A percentile compares a stretch with the other conserved stretches of the same genome.
These are phyloP conservation scores for Mucuna pruriens DNA, from an alignment of 306 rosid genomes.

Conservation along the genomic window DNA sequence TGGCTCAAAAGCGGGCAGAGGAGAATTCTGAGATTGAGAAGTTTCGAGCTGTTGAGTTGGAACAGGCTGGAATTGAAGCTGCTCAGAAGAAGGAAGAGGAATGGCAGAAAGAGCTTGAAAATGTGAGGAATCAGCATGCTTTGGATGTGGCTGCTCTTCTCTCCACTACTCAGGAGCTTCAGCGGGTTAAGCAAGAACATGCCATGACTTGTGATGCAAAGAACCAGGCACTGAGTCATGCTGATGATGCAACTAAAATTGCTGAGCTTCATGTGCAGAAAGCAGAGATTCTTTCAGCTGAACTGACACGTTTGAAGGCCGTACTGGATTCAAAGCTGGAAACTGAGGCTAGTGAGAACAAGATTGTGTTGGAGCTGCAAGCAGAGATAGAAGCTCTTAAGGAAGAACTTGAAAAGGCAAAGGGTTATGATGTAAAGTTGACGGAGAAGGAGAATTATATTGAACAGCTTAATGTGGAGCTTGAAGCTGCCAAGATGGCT, in stretches of 20 bases:
- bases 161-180: slow-evolving; percentile 85
- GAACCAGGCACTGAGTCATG: slow-evolving; percentile 92
- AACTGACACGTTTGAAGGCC: slow-evolving; percentile 66
- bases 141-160: slow-evolving; percentile 81
- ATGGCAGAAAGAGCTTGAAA: slow-evolving; percentile 84
- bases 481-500: slow-evolving; percentile 89
- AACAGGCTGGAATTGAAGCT: slow-evolving; percentile 93
- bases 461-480: slow-evolving; percentile 82
- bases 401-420: slow-evolving; percentile 67
- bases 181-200: slow-evolving; percentile 77
- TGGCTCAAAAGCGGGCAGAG: slow-evolving; percentile 89
- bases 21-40: slow-evolving; percentile 92
- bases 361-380: slow-evolving; percentile 56
- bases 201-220: slow-evolving; percentile 86
- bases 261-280: slow-evolving; percentile 87
- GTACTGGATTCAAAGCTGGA: slow-evolving; percentile 80
- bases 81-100: slow-evolving; percentile 84
- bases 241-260: slow-evolving; percentile 89
- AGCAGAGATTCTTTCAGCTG: slow-evolving; percentile 77
- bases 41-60: slow-evolving; percentile 93
- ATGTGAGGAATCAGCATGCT: slow-evolving; percentile 85
- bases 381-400: slow-evolving; percentile 66
- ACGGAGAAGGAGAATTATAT: slow-evolving; percentile 65
- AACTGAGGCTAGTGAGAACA: slow-evolving; percentile 64
- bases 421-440: slow-evolving; percentile 57